Evolutionary conservation across 1,139 yeast genomes (phyloP).

Genomic region (Pneumocystis oryctolagi): DNA sequence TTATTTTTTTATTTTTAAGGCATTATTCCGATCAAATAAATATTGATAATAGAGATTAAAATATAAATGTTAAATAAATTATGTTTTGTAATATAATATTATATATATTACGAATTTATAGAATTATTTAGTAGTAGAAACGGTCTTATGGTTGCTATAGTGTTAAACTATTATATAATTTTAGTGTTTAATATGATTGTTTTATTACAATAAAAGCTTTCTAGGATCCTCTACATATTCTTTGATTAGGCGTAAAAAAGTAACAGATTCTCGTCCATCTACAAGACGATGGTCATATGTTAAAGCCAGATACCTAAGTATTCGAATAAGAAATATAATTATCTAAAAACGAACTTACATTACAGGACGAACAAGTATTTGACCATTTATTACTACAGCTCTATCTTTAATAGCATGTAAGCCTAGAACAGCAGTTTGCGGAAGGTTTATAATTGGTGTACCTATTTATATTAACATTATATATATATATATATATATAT

Average conservation of each 20-base stretch:
- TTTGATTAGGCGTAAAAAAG: slow-evolving; percentile 87
- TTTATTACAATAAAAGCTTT: slow-evolving; percentile 63
- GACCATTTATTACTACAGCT: slow-evolving; percentile 92
- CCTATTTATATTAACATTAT: slow-evolving; percentile 30
- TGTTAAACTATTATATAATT: neutral
- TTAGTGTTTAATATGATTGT: neutral
- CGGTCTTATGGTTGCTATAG: neutral
- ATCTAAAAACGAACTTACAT: slow-evolving; percentile 37
- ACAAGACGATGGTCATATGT: slow-evolving; percentile 96
- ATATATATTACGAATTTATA: neutral
- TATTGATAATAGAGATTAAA: neutral
- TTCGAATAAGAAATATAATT: neutral
- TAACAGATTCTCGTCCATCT: slow-evolving; percentile 98
- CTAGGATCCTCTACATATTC: slow-evolving; percentile 98
- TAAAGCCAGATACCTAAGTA: slow-evolving; percentile 52
- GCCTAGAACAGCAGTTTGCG: slow-evolving; percentile 96
- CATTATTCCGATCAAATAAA: neutral
- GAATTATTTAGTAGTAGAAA: neutral
- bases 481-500: neutral
- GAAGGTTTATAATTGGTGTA: slow-evolving; percentile 96
- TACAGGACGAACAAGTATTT: slow-evolving; percentile 96
- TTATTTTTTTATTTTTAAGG: neutral
- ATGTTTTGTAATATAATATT: neutral
- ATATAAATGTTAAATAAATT: neutral
- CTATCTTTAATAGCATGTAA: slow-evolving; percentile 96